Percentiles rank a stretch among this genome's conserved stretches.
phyloP scores from a whole-genome alignment of 2,329 filamentous ascomycete genomes.

The Sordariomycetes sp. region DNA sequence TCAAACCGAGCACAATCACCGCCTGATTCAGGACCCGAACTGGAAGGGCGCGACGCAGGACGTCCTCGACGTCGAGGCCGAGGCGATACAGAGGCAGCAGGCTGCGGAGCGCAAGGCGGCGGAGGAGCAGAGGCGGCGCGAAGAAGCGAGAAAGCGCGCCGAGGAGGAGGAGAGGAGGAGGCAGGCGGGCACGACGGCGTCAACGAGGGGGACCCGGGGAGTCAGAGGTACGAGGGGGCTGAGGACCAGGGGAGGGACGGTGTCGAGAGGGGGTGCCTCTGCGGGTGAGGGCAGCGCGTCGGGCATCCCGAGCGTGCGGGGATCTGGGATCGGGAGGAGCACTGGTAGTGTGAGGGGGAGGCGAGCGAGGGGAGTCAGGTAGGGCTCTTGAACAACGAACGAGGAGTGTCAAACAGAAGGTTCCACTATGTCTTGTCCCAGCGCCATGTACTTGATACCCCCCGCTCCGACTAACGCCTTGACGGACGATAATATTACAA shows the following conservation, averaged over 20 bases:
- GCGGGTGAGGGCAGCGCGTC: not conserved
- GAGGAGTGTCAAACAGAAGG: not conserved
- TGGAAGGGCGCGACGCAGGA: slow-evolving; percentile 89
- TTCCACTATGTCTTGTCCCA: not conserved
- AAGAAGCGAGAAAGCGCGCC: slow-evolving; percentile 50
- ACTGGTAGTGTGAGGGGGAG: not conserved
- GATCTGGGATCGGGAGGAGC: not conserved
- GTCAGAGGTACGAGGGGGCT: slow-evolving; percentile 13
- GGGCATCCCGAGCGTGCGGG: not conserved
- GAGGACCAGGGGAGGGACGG: not conserved
- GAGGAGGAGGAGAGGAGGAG: slow-evolving; percentile 44
- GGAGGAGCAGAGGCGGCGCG: slow-evolving; percentile 67
- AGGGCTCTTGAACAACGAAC: not conserved
- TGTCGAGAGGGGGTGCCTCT: not conserved
- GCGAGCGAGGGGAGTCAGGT: not conserved
- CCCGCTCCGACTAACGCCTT: not conserved
- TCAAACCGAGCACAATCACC: slow-evolving; percentile 95
- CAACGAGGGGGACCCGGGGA: slow-evolving; percentile 16
- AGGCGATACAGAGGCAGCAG: slow-evolving; percentile 59
- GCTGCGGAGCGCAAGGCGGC: slow-evolving; percentile 63
- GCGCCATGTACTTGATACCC: not conserved
- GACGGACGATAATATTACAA: not conserved
- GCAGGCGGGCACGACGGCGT: slow-evolving; percentile 13
- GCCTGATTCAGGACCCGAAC: slow-evolving; percentile 71
- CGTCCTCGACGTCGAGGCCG: slow-evolving; percentile 72